Percentiles rank a stretch among this genome's conserved stretches.
Evolutionary conservation across 2,329 filamentous ascomycete genomes (phyloP).

Genomic region (Hansfordia pulvinata): DNA sequence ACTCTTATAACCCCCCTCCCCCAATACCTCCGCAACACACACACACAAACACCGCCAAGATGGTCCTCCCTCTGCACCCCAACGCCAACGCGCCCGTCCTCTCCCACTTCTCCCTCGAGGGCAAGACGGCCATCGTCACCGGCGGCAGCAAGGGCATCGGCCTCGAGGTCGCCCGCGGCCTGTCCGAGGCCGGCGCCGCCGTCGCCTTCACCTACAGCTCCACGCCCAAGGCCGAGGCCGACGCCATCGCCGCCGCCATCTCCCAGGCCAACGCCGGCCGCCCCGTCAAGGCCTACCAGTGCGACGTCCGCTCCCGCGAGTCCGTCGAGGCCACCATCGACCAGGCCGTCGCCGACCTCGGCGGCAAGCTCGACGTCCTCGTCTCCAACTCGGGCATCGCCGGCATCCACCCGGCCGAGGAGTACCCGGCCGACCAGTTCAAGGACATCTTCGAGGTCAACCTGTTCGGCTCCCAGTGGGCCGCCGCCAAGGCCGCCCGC

Average conservation of each 20-base stretch:
- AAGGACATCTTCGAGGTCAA: conserved; percentile 30
- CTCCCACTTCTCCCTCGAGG: conserved; percentile 5
- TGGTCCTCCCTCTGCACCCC: too few species aligned
- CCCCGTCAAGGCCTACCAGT: conserved; percentile 24
- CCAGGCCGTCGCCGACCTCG: conserved; percentile 20
- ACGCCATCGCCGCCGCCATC: conserved; percentile 21
- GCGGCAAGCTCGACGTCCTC: conserved; percentile 29
- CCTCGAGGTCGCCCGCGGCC: conserved; percentile 21
- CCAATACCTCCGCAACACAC: too few species aligned
- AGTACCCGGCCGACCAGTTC: conserved; percentile 23
- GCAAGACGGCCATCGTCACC: conserved; percentile 22
- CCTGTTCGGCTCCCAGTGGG: conserved; percentile 30
- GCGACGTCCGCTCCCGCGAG: conserved; percentile 30
- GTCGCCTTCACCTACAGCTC: conserved; percentile 46
- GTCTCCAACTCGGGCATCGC: conserved; percentile 26
- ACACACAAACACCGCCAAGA: too few species aligned
- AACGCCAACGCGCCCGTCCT: conserved; percentile 1
- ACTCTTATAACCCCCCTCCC: too few species aligned
- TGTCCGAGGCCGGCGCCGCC: conserved; percentile 25
- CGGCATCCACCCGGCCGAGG: conserved; percentile 30
- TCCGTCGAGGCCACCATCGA: conserved; percentile 27
- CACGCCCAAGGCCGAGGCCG: conserved; percentile 25
- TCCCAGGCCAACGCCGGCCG: conserved; percentile 27
- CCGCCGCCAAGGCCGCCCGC: conserved; percentile 26
- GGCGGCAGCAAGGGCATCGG: conserved; percentile 14